Evolutionary conservation across 306 rosid species (phyloP), one percentile per base, ranked within the genome.

Genomic region (Casuarina glauca): DNA sequence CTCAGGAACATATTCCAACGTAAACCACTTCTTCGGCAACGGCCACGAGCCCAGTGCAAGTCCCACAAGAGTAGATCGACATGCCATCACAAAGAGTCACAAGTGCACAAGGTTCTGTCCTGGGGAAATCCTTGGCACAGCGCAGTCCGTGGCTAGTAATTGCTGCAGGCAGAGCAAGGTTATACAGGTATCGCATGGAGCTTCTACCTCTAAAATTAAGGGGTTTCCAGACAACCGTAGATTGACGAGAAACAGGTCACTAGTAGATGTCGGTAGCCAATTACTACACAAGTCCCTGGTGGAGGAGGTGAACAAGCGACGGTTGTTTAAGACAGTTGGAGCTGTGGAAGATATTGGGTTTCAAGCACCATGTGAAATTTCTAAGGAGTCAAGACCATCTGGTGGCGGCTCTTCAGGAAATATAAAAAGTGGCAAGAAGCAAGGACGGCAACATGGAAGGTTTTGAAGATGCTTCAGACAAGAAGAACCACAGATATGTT

Each of bases 301-400:
- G 8, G 98, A 93, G 79, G 98, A 93, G 80, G 89, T 91, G 79
- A 81, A 76, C 80, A 80, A 83, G 83, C 86, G 93, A 71, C 85
- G 96, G 62, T 51, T 93, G 77, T 94, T 90, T 84, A 91, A 89
- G 54, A 90, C 97, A 9, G 90, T 90, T 5, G 97, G 96, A 82
- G 90, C 90, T 0, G 90, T 91, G 70, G 97, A 94, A 82, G 80
- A 82, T 75, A 90, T 94, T 9, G 98, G 98, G 52, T 94, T 86
- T 83, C 90, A 86, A 80, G 50, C 87, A 38, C 96, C 97, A 43
- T 86, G 54, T 74, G 93, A 82, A 20, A 78, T 80, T 79, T 71
- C 93, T 57, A 72, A 75, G 64, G 57, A 12, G 52, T 46, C 57
- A 74, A 80, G 19, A 44, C 82, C 84, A 74, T 51, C 41, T 20